A percentile compares a stretch with the other conserved stretches of the same genome.
These are phyloP conservation scores for Centrapalus pauciflorus DNA, from an alignment of 129 eudicot species.

Conservation along the genomic window DNA sequence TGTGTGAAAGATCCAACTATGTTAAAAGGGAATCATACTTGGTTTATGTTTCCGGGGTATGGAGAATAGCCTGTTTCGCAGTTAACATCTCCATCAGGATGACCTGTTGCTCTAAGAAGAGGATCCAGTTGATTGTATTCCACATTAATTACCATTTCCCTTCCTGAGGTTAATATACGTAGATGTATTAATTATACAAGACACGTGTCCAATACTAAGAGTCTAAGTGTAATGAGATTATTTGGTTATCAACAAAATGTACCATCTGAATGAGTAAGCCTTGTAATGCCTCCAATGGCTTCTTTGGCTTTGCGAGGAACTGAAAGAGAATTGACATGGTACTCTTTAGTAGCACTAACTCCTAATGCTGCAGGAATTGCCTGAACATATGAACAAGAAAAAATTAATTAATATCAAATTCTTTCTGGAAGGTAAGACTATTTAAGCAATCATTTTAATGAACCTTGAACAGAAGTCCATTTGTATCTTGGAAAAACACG, in stretches of 20 bases:
- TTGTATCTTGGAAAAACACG: conserved; percentile 90
- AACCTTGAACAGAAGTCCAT: conserved; percentile 97
- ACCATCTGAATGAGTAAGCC: conserved; percentile 94
- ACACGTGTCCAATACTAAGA: no score
- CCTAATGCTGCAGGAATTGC: conserved; percentile 95
- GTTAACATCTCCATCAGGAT: conserved; percentile 93
- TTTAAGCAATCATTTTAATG: conserved; percentile 2
- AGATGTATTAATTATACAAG: background rate
- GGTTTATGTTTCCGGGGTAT: conserved; percentile 96
- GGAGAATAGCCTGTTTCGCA: conserved; percentile 94
- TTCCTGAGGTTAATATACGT: conserved; percentile 42
- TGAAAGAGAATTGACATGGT: conserved; percentile 95
- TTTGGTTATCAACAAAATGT: background rate
- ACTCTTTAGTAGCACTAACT: conserved; percentile 70
- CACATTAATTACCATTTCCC: conserved; percentile 97
- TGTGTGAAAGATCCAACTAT: no score
- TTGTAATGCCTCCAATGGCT: conserved; percentile 97
- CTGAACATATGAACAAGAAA: conserved; percentile 27
- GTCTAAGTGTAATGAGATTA: background rate
- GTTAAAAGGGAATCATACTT: conserved; percentile 51
- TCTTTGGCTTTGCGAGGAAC: conserved; percentile 98
- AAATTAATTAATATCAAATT: conserved; percentile 4
- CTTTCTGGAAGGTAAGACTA: background rate
- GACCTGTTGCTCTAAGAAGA: conserved; percentile 83
- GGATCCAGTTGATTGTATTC: conserved; percentile 99